These are phyloP conservation scores for Mycena epipterygia DNA, from an alignment of 768 basidiomycete genomes.

Conservation along the genomic window DNA sequence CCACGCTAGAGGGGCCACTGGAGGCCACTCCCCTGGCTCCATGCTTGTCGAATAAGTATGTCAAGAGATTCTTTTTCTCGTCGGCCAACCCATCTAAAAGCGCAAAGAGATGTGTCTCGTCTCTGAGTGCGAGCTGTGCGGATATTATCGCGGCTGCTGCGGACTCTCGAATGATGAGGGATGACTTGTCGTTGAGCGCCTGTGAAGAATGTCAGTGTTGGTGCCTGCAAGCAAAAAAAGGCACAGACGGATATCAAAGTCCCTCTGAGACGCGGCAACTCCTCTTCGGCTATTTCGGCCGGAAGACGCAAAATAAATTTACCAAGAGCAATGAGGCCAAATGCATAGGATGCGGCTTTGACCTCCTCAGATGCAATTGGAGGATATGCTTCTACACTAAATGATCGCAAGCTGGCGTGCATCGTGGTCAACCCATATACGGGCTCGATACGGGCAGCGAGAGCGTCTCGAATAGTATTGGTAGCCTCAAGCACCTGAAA, in stretches of 20 bases:
- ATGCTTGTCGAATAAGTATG: conserved; percentile 92
- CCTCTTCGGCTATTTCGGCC: conserved; percentile 88
- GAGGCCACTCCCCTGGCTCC: conserved; percentile 69
- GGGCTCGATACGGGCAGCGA: conserved; percentile 81
- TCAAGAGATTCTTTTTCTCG: conserved; percentile 91
- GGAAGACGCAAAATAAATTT: conserved; percentile 88
- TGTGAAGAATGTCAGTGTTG: conserved; percentile 42
- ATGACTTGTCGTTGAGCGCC: conserved; percentile 79
- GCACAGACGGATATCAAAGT: conserved; percentile 77
- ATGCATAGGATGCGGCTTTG: conserved; percentile 80
- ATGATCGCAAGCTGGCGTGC: conserved; percentile 78
- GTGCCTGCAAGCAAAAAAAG: conserved; percentile 2
- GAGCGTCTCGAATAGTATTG: conserved; percentile 81
- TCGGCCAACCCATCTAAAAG: conserved; percentile 88
- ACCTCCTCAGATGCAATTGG: conserved; percentile 59
- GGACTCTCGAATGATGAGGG: conserved; percentile 86
- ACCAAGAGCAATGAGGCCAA: conserved; percentile 86
- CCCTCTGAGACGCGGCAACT: conserved; percentile 79
- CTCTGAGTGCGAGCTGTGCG: conserved; percentile 84
- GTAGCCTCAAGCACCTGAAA: conserved; percentile 86
- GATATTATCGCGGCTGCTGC: conserved; percentile 88
- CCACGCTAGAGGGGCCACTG: conserved; percentile 64
- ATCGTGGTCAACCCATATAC: conserved; percentile 89
- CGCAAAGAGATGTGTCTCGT: conserved; percentile 86
- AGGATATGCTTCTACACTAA: conserved; percentile 67